Conservation (phyloP, 768 basidiomycete species). For the Suillus discolor region DNA sequence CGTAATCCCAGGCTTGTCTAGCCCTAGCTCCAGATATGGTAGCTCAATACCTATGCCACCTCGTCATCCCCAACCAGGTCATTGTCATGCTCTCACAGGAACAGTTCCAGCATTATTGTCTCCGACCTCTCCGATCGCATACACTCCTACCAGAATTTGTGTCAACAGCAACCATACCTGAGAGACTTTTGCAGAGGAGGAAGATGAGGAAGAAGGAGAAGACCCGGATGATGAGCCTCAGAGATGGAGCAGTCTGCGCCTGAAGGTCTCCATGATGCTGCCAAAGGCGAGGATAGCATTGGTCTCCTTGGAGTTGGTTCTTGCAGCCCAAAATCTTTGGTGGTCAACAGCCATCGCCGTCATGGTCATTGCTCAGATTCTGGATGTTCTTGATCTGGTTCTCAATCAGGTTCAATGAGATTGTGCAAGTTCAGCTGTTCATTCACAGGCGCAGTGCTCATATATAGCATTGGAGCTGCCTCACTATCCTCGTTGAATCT, state of each 20-base stretch:
- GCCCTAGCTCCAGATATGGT: slow-evolving; percentile 35
- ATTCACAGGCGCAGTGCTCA: slow-evolving; percentile 66
- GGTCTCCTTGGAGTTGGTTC: slow-evolving; percentile 55
- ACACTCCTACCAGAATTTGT: slow-evolving; percentile 30
- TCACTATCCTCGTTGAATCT: slow-evolving; percentile 63
- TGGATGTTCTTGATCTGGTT: slow-evolving; percentile 37
- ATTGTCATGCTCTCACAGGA: slow-evolving; percentile 40
- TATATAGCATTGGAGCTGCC: slow-evolving; percentile 64
- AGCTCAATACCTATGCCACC: slow-evolving; percentile 51
- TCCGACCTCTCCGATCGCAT: slow-evolving; percentile 38
- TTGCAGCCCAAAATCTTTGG: slow-evolving; percentile 50
- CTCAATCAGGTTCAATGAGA: slow-evolving; percentile 26
- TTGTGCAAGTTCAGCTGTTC: slow-evolving; percentile 50
- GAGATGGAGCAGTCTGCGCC: slow-evolving; percentile 47
- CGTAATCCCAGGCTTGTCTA: slow-evolving; percentile 49
- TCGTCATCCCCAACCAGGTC: slow-evolving; percentile 43
- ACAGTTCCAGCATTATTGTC: slow-evolving; percentile 41
- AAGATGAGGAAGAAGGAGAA: slow-evolving; percentile 37
- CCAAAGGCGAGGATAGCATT: slow-evolving; percentile 62
- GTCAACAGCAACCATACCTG: slow-evolving; percentile 32
- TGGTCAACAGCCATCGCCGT: slow-evolving; percentile 35
- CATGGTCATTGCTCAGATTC: slow-evolving; percentile 26
- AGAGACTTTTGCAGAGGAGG: slow-evolving; percentile 27
- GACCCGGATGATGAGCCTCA: slow-evolving; percentile 34
- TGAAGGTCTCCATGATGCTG: slow-evolving; percentile 58